phyloP scores from a whole-genome alignment of 164 flowering plant genomes.

The Chimonanthus salicifolius region DNA sequence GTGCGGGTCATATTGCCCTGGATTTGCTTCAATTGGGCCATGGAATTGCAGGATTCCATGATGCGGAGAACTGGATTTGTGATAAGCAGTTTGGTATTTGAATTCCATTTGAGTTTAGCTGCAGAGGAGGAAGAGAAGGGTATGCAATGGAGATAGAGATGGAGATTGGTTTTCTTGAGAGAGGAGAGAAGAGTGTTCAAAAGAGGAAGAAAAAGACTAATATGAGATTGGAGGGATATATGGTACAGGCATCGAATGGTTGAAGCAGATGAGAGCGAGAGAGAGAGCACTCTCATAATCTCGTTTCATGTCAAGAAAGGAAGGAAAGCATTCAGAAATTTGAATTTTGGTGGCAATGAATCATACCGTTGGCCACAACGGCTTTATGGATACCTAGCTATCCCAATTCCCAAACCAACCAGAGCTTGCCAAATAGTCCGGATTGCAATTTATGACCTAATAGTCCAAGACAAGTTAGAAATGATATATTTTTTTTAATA shows the following conservation, averaged over 20 bases:
- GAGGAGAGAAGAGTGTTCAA: not conserved
- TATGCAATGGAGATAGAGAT: not conserved
- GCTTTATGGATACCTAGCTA: not conserved
- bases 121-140: not conserved
- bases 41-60: conserved; percentile 52
- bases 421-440: too few relatives aligned
- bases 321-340: not conserved
- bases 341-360: conserved; percentile 3
- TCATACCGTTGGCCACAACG: not conserved
- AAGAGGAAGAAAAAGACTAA: not conserved
- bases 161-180: not conserved
- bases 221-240: not conserved
- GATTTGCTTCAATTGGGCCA: conserved; percentile 55
- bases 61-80: conserved; percentile 38
- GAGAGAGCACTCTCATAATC: not conserved
- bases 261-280: not conserved
- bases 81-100: conserved; percentile 7
- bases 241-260: not conserved
- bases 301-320: not conserved
- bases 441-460: too few relatives aligned
- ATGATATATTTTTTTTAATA: too few relatives aligned
- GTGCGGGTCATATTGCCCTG: conserved; percentile 58
- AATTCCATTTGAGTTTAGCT: conserved; percentile 12
- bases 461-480: too few relatives aligned
- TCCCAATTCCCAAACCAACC: too few relatives aligned